Evolutionary conservation across 2,329 filamentous ascomycete species (phyloP).

Genomic region (Ceratocystis diversiconidia): DNA sequence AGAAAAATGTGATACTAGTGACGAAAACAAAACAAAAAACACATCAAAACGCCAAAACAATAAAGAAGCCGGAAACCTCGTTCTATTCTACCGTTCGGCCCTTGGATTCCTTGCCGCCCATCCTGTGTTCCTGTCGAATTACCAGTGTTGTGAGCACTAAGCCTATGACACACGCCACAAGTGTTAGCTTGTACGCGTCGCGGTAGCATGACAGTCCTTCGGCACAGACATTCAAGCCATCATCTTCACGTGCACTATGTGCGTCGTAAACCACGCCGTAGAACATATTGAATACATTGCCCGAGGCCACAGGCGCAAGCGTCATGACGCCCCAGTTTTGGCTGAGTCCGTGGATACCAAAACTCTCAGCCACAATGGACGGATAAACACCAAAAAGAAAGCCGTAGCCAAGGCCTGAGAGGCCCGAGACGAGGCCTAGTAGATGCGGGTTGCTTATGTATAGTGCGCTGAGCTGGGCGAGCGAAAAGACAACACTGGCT

Average conservation of each 20-base stretch:
- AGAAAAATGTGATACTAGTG: background rate
- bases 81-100: slow-evolving; percentile 28
- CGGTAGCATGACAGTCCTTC: slow-evolving; percentile 72
- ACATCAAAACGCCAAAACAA: background rate
- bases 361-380: slow-evolving; percentile 75
- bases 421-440: slow-evolving; percentile 62
- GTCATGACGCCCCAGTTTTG: slow-evolving; percentile 98
- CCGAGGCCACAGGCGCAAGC: slow-evolving; percentile 69
- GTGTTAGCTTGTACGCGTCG: slow-evolving; percentile 65
- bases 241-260: slow-evolving; percentile 54
- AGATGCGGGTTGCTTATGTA: slow-evolving; percentile 62
- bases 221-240: slow-evolving; percentile 59
- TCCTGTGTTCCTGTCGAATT: slow-evolving; percentile 37
- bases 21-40: background rate
- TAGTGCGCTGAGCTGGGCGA: slow-evolving; percentile 65
- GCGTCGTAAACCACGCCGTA: slow-evolving; percentile 75
- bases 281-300: slow-evolving; percentile 83
- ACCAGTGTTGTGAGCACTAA: slow-evolving; percentile 56
- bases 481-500: slow-evolving; percentile 61
- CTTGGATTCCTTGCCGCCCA: slow-evolving; percentile 26
- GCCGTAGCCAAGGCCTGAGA: slow-evolving; percentile 82
- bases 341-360: slow-evolving; percentile 75
- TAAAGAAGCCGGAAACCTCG: background rate
- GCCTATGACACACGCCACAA: slow-evolving; percentile 55
- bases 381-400: slow-evolving; percentile 91